These are phyloP conservation scores for Oidiodendron maius DNA, from an alignment of 495 filamentous ascomycete species.

Conservation along the genomic window DNA sequence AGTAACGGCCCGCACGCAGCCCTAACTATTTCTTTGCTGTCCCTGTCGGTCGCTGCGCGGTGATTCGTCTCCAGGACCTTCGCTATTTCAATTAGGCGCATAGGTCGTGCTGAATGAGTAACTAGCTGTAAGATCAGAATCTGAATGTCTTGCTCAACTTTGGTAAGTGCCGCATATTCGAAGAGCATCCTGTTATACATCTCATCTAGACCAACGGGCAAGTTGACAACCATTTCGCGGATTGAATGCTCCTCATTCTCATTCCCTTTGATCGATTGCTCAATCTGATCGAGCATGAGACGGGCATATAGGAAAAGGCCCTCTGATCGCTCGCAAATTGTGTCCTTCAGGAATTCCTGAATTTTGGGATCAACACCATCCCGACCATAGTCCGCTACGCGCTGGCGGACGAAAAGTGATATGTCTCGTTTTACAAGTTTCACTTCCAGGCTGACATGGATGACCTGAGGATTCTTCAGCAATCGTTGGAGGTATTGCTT, in stretches of 20 bases:
- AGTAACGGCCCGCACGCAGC: slow-evolving; percentile 42
- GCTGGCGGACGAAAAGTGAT: too few species aligned
- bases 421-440: too few species aligned
- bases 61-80: background rate
- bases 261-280: slow-evolving; percentile 16
- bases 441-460: too few species aligned
- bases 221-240: background rate
- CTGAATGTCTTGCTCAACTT: slow-evolving; percentile 34
- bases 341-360: background rate
- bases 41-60: too few species aligned
- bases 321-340: background rate
- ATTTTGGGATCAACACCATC: too few species aligned
- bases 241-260: slow-evolving; percentile 14
- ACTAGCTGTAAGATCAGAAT: slow-evolving; percentile 38
- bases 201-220: slow-evolving; percentile 34
- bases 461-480: too few species aligned
- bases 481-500: slow-evolving; percentile 12
- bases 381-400: too few species aligned
- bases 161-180: slow-evolving; percentile 32
- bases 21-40: slow-evolving; percentile 24
- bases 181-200: slow-evolving; percentile 40
- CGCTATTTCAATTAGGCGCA: slow-evolving; percentile 45
- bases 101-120: slow-evolving; percentile 42
- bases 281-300: slow-evolving; percentile 40
- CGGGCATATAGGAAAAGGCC: slow-evolving; percentile 42